Conservation (phyloP, 768 basidiomycete species). For the Butyriboletus loyo region DNA sequence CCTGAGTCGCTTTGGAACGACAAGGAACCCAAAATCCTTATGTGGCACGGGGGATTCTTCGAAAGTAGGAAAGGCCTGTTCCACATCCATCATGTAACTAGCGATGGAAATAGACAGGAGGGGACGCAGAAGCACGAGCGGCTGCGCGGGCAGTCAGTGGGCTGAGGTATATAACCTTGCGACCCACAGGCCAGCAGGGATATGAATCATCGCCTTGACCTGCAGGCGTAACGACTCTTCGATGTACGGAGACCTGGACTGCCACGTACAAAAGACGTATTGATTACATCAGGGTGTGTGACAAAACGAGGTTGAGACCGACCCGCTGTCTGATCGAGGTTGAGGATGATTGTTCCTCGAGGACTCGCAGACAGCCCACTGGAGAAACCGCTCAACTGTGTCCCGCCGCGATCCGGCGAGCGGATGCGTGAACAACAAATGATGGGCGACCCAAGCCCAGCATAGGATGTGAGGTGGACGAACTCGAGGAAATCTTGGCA, state of each 20-base stretch:
- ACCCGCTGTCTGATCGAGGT: neutral
- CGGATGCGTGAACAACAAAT: neutral
- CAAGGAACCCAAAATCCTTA: conserved; percentile 13
- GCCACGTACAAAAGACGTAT: neutral
- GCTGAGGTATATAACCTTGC: conserved; percentile 11
- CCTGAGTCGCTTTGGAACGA: conserved; percentile 15
- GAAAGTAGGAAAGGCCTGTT: conserved; percentile 1
- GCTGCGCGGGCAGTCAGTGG: neutral
- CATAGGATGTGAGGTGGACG: neutral
- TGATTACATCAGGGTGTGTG: neutral
- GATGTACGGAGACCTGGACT: neutral
- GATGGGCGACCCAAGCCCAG: neutral
- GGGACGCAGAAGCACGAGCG: neutral
- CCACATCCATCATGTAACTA: conserved; percentile 16
- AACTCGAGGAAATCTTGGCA: neutral
- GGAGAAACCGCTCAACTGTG: neutral
- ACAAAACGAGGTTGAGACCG: neutral
- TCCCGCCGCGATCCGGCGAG: neutral
- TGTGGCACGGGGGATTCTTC: neutral
- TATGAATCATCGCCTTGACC: conserved; percentile 17
- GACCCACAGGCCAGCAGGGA: neutral
- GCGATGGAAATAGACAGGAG: neutral
- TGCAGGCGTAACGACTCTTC: conserved; percentile 1
- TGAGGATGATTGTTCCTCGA: neutral
- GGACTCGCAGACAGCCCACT: neutral